Evolutionary conservation across 2,329 filamentous ascomycete species (phyloP), one percentile per base, ranked within the genome.

Genomic region (Apiospora arundinis): DNA sequence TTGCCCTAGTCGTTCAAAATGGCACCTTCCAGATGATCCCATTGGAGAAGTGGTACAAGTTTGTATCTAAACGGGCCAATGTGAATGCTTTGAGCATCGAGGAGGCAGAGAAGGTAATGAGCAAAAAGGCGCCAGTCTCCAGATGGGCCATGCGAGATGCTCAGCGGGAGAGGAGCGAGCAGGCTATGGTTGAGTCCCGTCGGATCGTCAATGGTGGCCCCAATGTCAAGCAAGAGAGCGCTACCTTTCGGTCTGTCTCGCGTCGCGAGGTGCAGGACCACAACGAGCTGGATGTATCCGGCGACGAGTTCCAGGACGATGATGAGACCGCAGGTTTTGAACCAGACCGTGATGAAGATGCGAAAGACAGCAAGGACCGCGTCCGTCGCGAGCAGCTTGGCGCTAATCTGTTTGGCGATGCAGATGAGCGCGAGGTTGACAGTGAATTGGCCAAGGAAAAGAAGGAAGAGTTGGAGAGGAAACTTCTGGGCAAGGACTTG

Each of bases 41-140:
- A 0, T 83, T 98, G 23, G 95, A 99, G 82, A 97, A 98, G 78
- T 98, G 93, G 92, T 99, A 99, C 83, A 93, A 91, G 70, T 97
- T 97, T 79, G 91, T 89, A 4, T 88, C 92, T 60, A 95, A 95
- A 80, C 93, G 94, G 70, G 78, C 76, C 1, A 89, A 92, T 14
- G 95, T 96, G 78, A 91, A 92, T 79, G 88, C 91, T 0, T 89
- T 95, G 80, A 92, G 90, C 0, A 91, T 95, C 14, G 95, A 97
- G 73, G 92, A 97, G 79, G 94, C 93, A 0, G 95, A 98, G 80
- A 92, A 92, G 70, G 87, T 91, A 71, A 94, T 97, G 92, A 91
- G 88, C 72, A 92, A 93, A 81, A 94, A 94, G 80, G 87, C 91
- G 67, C 92, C 92, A 72, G 89, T 92, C 66, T 91, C 93, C 25